Evolutionary conservation across 257 asterid species (phyloP).

Genomic region (Solanum dulcamara): DNA sequence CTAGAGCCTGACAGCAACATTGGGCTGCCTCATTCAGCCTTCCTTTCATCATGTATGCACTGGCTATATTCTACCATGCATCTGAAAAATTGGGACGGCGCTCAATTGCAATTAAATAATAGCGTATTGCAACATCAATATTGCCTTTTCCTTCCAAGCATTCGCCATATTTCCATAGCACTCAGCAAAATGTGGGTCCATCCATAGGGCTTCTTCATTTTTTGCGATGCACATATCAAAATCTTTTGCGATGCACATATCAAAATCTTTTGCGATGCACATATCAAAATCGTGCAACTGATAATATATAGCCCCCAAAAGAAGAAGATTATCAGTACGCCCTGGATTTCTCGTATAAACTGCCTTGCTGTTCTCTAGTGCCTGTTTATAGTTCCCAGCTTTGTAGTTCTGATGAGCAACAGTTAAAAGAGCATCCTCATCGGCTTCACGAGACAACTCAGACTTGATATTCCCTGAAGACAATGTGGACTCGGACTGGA

Average conservation of each 20-base stretch:
- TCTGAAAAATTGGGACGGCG: slow-evolving; percentile 98
- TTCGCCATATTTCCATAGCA: slow-evolving; percentile 99
- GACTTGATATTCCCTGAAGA: slow-evolving; percentile 34
- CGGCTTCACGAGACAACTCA: slow-evolving; percentile 65
- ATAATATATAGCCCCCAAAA: slow-evolving; percentile 81
- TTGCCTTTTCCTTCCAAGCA: slow-evolving; percentile 99
- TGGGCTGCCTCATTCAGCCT: slow-evolving; percentile 92
- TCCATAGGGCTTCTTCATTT: slow-evolving; percentile 88
- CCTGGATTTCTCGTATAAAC: slow-evolving; percentile 71
- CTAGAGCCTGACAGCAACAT: slow-evolving; percentile 99
- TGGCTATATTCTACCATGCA: slow-evolving; percentile 97
- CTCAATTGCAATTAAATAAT: slow-evolving; percentile 93
- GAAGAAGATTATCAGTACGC: slow-evolving; percentile 96
- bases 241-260: too few species aligned
- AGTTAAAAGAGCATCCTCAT: slow-evolving; percentile 67
- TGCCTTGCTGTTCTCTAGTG: slow-evolving; percentile 81
- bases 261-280: too few species aligned
- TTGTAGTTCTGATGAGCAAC: slow-evolving; percentile 93
- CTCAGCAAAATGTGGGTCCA: slow-evolving; percentile 95
- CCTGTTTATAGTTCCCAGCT: slow-evolving; percentile 76
- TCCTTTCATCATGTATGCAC: slow-evolving; percentile 97
- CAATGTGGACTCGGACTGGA: slow-evolving; percentile 18
- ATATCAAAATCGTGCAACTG: slow-evolving; percentile 89
- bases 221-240: slow-evolving; percentile 88
- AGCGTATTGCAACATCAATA: slow-evolving; percentile 87